Evolutionary conservation across 2,329 filamentous ascomycete species (phyloP), one percentile per base, ranked within the genome.

Genomic region (Trichophyton benhamiae): DNA sequence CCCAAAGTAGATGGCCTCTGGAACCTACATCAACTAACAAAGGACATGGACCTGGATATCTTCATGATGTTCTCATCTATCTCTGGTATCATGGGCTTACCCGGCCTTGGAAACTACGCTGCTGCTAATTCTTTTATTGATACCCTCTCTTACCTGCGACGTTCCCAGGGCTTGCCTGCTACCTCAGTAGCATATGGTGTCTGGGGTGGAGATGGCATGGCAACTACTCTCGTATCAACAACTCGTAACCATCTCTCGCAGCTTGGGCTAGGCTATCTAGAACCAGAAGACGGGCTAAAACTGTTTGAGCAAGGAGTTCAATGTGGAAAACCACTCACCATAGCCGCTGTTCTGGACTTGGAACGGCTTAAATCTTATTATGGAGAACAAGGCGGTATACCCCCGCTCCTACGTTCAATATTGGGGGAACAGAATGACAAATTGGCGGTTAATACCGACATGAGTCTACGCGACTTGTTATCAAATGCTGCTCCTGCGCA

Each of bases 231-330:
- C 11, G 22, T 57, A 25, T 30, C 25, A 57, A 57, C 53, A 4
- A 57, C 53, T 36, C 53, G 53, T 41, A 13, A 25, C 7, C 53
- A 57, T 57, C 53, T 57, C 25, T 57, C 53, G 20, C 53, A 0
- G 89, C 91, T 57, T 57, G 53, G 53, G 5, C 15, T 57, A 8
- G 53, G 53, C 30, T 57, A 41, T n/a, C 15, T 57, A 7, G 22
- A 15, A 17, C 53, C 53, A 57, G 53, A 57, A 9, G 53, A 22
- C 27, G 53, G 53, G 3, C 9, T 57, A 13, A 41, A 30, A 4
- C 27, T 57, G n/a, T 57, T 57, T 22, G 53, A 57, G 20, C 53
- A 57, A 22, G 53, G 25, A 9, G 27, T 57, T 57, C 53, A 25
- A 15, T 27, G 33, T 6, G 53, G 53, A 15, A 27, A 27, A 1